phyloP scores from a whole-genome alignment of 169 alveolate species.

The Eimeria sp. region DNA sequence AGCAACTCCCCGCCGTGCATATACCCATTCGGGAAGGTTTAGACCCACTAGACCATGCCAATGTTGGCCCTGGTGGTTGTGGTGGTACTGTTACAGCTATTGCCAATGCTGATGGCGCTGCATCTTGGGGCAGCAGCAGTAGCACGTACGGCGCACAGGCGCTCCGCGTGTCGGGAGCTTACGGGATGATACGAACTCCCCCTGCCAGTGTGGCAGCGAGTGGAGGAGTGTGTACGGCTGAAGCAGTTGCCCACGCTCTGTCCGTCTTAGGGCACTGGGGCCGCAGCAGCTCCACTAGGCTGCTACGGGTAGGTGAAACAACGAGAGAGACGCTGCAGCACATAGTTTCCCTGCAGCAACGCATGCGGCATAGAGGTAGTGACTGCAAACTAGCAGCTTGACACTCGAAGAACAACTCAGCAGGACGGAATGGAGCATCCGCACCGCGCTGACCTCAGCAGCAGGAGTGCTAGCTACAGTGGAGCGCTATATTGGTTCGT shows the following conservation, averaged over 20 bases:
- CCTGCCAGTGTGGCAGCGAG: conserved; percentile 66
- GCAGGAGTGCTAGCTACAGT: too few relatives aligned
- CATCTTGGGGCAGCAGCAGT: conserved; percentile 20
- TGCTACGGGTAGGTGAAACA: conserved; percentile 55
- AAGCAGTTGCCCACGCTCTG: conserved; percentile 66
- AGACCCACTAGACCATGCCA: neutral
- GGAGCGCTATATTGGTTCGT: too few relatives aligned
- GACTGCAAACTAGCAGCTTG: neutral
- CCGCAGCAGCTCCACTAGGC: conserved; percentile 56
- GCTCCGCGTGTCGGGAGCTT: conserved; percentile 65
- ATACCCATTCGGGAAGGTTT: neutral
- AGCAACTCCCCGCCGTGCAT: conserved; percentile 71
- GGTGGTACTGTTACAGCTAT: neutral
- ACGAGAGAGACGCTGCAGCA: conserved; percentile 61
- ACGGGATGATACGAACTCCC: conserved; percentile 74
- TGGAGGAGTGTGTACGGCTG: conserved; percentile 83
- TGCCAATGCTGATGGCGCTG: conserved; percentile 5
- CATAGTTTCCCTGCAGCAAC: conserved; percentile 51
- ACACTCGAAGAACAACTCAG: neutral
- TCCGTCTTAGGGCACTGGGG: conserved; percentile 67
- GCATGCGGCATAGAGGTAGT: conserved; percentile 7
- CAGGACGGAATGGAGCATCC: neutral
- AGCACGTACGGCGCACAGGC: conserved; percentile 5
- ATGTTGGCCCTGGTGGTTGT: neutral
- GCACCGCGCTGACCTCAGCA: neutral